phyloP scores from a whole-genome alignment of 345 rosid species.

The Corchorus capsularis region DNA sequence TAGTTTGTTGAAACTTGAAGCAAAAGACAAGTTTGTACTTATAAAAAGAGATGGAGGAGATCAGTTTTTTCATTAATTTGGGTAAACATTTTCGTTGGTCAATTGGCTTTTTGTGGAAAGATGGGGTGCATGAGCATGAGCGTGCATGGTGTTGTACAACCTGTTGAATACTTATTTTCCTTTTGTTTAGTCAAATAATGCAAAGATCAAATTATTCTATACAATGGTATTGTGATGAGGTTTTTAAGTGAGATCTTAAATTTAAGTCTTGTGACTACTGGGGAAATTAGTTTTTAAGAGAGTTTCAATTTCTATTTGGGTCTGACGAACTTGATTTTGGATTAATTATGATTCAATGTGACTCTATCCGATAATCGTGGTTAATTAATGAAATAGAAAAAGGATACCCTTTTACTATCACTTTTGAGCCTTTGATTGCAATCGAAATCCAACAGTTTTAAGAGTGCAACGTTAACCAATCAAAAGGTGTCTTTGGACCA shows the following conservation, averaged over 20 bases:
- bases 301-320: too few species aligned
- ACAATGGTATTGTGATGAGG: too few species aligned
- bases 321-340: background rate
- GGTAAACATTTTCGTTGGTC: background rate
- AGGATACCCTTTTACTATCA: background rate
- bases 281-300: too few species aligned
- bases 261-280: too few species aligned
- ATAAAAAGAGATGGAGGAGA: background rate
- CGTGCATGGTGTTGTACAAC: constrained; percentile 43
- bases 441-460: background rate
- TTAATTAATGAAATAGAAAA: background rate
- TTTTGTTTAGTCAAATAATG: background rate
- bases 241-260: too few species aligned
- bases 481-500: background rate
- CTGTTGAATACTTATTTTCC: background rate
- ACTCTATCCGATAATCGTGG: too few species aligned
- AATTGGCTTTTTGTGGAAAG: constrained; percentile 20
- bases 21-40: background rate
- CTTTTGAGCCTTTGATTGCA: too few species aligned
- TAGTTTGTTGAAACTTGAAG: background rate
- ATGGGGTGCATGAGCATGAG: constrained; percentile 37
- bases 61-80: background rate
- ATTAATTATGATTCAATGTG: background rate
- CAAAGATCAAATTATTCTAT: too few species aligned
- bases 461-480: constrained; percentile 7